Conservation (phyloP, 148 eudicot species). For the Fagopyrum tataricum region DNA sequence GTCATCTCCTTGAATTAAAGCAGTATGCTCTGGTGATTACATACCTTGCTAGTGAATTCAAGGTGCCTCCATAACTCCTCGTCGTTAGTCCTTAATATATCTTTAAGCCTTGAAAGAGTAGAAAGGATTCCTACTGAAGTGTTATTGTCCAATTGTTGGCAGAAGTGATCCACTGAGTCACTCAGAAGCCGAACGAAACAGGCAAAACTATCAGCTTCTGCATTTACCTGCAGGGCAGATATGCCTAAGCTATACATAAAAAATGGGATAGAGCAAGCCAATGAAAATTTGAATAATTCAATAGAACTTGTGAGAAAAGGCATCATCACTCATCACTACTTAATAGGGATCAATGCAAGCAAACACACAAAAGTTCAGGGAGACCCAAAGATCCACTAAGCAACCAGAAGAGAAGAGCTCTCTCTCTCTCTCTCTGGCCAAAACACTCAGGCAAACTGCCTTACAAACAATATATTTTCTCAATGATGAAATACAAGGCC, state of each 20-base stretch:
- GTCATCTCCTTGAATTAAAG: background rate
- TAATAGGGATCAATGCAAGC: no score
- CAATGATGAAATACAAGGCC: no score
- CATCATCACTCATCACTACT: no score
- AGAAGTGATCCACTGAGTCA: constrained; percentile 62
- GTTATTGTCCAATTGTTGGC: constrained; percentile 60
- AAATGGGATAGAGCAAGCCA: background rate
- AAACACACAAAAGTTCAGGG: no score
- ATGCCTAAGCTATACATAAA: constrained; percentile 1
- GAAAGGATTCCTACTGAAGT: constrained; percentile 58
- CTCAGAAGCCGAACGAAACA: constrained; percentile 57
- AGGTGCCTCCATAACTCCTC: constrained; percentile 67
- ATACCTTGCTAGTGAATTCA: constrained; percentile 46
- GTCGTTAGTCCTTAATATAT: constrained; percentile 41
- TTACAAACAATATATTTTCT: no score
- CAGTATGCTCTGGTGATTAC: background rate
- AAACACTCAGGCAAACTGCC: no score
- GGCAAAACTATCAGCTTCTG: constrained; percentile 64
- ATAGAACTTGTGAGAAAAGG: no score
- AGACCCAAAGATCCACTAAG: no score
- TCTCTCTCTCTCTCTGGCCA: no score
- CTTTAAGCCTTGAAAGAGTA: constrained; percentile 48
- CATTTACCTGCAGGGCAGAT: constrained; percentile 34
- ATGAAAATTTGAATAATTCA: no score
- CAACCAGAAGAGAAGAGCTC: no score